These are phyloP conservation scores for Penicillium atrosanguineum DNA, from an alignment of 495 filamentous ascomycete genomes.

Conservation along the genomic window DNA sequence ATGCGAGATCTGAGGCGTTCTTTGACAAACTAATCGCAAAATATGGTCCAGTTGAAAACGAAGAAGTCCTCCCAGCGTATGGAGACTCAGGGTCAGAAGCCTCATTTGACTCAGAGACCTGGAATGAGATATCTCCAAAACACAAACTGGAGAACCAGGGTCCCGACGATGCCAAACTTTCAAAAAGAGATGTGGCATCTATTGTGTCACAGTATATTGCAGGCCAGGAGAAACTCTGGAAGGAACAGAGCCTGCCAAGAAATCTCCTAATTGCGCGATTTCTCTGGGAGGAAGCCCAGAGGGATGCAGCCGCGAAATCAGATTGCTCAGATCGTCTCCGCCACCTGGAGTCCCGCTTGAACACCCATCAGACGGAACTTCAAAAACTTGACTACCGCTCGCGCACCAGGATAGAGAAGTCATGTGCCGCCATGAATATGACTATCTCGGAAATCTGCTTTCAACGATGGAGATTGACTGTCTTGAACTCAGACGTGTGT, in stretches of 20 bases:
- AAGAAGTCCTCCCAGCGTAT: slow-evolving; percentile 56
- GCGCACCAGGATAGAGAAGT: slow-evolving; percentile 42
- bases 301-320: slow-evolving; percentile 24
- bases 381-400: slow-evolving; percentile 47
- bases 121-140: slow-evolving; percentile 52
- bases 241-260: slow-evolving; percentile 48
- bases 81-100: slow-evolving; percentile 63
- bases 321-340: slow-evolving; percentile 17
- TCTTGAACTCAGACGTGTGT: slow-evolving; percentile 47
- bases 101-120: slow-evolving; percentile 55
- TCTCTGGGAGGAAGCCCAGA: slow-evolving; percentile 58
- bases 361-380: slow-evolving; percentile 50
- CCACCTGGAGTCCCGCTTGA: slow-evolving; percentile 38
- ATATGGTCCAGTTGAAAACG: slow-evolving; percentile 39
- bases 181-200: slow-evolving; percentile 42
- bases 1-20: background rate
- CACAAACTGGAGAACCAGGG: slow-evolving; percentile 9
- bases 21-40: slow-evolving; percentile 38
- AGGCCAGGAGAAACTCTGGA: slow-evolving; percentile 57
- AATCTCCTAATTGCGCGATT: slow-evolving; percentile 51
- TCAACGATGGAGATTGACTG: slow-evolving; percentile 49
- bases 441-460: slow-evolving; percentile 60
- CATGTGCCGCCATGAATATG: slow-evolving; percentile 55
- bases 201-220: slow-evolving; percentile 54
- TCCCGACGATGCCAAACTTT: background rate